phyloP scores from a whole-genome alignment of 768 basidiomycete species.

The Leccinum variicolor region DNA sequence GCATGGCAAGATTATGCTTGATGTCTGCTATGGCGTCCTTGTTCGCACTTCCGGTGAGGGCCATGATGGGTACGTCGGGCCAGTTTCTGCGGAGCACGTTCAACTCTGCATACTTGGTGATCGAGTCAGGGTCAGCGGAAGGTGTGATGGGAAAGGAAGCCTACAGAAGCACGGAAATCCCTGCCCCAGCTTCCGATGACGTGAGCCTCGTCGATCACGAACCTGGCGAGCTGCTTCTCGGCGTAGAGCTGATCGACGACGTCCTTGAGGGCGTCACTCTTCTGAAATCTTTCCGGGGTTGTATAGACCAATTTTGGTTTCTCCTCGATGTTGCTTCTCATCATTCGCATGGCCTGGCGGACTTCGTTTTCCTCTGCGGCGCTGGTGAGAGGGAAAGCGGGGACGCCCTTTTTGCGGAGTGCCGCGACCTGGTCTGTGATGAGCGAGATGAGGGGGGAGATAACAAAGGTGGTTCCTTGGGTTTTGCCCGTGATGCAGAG shows the following conservation, averaged over 20 bases:
- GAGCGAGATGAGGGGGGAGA: constrained; percentile 84
- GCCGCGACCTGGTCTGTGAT: constrained; percentile 87
- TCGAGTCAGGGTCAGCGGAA: constrained; percentile 10
- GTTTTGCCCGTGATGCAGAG: constrained; percentile 71
- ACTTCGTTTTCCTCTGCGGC: constrained; percentile 42
- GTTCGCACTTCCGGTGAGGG: constrained; percentile 94
- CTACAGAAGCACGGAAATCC: constrained; percentile 81
- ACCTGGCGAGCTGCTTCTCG: constrained; percentile 65
- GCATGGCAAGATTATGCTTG: constrained; percentile 61
- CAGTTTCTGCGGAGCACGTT: constrained; percentile 67
- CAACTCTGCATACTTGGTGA: constrained; percentile 61
- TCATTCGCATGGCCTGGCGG: constrained; percentile 38
- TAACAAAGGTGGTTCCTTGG: constrained; percentile 81
- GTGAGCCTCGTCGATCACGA: constrained; percentile 97
- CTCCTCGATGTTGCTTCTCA: constrained; percentile 35
- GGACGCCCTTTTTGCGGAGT: constrained; percentile 59
- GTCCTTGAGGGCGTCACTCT: constrained; percentile 51
- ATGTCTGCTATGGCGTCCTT: constrained; percentile 76
- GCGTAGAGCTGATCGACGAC: constrained; percentile 59
- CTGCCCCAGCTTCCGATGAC: constrained; percentile 94
- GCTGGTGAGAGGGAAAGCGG: constrained; percentile 68
- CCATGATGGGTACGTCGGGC: constrained; percentile 88
- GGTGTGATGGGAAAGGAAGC: constrained; percentile 22
- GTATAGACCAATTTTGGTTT: constrained; percentile 78
- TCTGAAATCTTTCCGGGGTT: constrained; percentile 85